Percentiles rank a stretch among this genome's conserved stretches.
These are phyloP conservation scores for Beverwykella pulmonaria DNA, from an alignment of 495 filamentous ascomycete species.

Conservation along the genomic window DNA sequence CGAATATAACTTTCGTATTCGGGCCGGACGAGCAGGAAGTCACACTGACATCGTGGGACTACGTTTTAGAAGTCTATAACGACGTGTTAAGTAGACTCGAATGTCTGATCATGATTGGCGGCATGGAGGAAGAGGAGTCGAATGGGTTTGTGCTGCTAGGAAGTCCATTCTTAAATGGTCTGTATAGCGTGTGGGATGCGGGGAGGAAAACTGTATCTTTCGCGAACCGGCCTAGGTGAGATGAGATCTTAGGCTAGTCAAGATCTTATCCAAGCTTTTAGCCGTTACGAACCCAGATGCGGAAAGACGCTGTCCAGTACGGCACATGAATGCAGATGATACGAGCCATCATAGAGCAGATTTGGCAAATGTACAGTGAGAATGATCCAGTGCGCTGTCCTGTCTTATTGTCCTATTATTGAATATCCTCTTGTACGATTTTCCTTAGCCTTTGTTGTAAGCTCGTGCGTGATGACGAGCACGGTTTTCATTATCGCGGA, in stretches of 20 bases:
- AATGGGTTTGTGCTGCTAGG: conserved; percentile 20
- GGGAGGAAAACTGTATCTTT: conserved; percentile 10
- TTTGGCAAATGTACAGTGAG: not conserved
- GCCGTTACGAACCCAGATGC: conserved; percentile 1
- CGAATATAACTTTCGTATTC: conserved; percentile 14
- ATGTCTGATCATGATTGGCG: conserved; percentile 15
- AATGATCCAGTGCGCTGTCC: not conserved
- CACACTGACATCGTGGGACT: conserved; percentile 15
- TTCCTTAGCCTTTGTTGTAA: not conserved
- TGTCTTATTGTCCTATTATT: conserved; percentile 1
- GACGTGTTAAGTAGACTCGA: conserved; percentile 6
- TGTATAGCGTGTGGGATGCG: conserved; percentile 23
- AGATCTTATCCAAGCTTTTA: not conserved
- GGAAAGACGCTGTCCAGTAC: not conserved
- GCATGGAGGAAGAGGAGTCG: not conserved
- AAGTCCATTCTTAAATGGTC: conserved; percentile 14
- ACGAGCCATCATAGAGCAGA: not conserved
- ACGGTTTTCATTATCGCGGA: too few species aligned
- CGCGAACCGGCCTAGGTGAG: conserved; percentile 4
- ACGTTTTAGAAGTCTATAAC: conserved; percentile 12
- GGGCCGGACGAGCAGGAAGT: conserved; percentile 3
- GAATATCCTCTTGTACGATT: not conserved
- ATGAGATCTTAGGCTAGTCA: not conserved
- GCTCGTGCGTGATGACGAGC: too few species aligned
- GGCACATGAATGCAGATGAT: conserved; percentile 2